Conservation (phyloP, 495 filamentous ascomycete species). For the Penicillium herquei region DNA sequence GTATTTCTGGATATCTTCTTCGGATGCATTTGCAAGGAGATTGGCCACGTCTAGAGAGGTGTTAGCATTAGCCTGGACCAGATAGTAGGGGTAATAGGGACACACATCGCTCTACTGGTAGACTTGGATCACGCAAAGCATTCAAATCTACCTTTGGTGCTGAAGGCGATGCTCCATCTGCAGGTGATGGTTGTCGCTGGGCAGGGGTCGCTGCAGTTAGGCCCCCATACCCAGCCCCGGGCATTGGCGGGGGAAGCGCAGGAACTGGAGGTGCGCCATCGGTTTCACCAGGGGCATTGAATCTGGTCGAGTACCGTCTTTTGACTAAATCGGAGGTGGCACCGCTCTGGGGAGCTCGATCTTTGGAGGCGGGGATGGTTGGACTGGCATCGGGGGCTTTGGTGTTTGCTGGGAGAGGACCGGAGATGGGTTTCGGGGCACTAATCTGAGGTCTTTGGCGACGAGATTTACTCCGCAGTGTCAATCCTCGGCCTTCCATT, state of each 20-base stretch:
- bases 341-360: slow-evolving; percentile 34
- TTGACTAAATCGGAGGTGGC: slow-evolving; percentile 92
- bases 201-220: slow-evolving; percentile 31
- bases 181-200: slow-evolving; percentile 45
- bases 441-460: slow-evolving; percentile 70
- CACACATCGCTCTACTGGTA: slow-evolving; percentile 64
- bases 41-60: slow-evolving; percentile 64
- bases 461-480: slow-evolving; percentile 85
- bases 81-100: background rate
- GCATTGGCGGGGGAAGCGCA: slow-evolving; percentile 44
- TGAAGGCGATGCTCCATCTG: slow-evolving; percentile 29
- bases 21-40: slow-evolving; percentile 86
- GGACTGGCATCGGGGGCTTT: slow-evolving; percentile 26
- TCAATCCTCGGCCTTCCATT: slow-evolving; percentile 69
- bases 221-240: slow-evolving; percentile 47
- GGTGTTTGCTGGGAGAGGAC: slow-evolving; percentile 49
- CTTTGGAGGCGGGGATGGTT: slow-evolving; percentile 28
- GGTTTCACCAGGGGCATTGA: slow-evolving; percentile 74
- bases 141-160: slow-evolving; percentile 62
- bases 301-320: slow-evolving; percentile 86
- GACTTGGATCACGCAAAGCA: slow-evolving; percentile 74
- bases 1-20: slow-evolving; percentile 86
- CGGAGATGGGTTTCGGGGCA: slow-evolving; percentile 78
- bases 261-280: slow-evolving; percentile 68
- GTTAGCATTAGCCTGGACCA: slow-evolving; percentile 2